These are phyloP conservation scores for Stagonosporopsis chrysanthemi DNA, from an alignment of 2,329 filamentous ascomycete genomes.

Conservation along the genomic window DNA sequence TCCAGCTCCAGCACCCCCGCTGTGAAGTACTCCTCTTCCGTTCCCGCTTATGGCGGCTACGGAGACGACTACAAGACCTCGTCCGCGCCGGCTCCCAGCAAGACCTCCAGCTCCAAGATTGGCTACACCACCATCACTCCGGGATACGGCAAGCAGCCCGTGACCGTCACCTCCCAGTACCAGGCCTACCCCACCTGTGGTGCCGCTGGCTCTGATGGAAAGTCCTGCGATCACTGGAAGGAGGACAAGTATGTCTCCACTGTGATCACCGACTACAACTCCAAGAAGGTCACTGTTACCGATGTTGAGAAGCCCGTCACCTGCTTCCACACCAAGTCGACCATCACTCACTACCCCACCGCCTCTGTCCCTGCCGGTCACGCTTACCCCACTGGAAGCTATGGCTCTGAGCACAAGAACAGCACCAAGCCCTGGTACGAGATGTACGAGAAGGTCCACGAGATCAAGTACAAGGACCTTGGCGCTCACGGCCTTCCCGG, in stretches of 20 bases:
- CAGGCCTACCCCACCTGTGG: slow-evolving; percentile 43
- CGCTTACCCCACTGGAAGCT: slow-evolving; percentile 15
- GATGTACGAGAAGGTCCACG: slow-evolving; percentile 41
- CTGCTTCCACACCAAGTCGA: slow-evolving; percentile 40
- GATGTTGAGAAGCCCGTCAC: slow-evolving; percentile 36
- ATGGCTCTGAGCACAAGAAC: slow-evolving; percentile 20
- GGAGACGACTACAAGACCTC: slow-evolving; percentile 12
- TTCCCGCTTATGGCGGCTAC: slow-evolving; percentile 15
- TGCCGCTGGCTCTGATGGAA: slow-evolving; percentile 13
- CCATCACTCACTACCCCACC: slow-evolving; percentile 32
- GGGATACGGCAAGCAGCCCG: slow-evolving; percentile 34
- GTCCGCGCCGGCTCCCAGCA: slow-evolving; percentile 18
- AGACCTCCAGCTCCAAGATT: slow-evolving; percentile 18
- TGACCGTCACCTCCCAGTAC: slow-evolving; percentile 44
- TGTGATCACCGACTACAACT: slow-evolving; percentile 36
- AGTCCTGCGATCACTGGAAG: slow-evolving; percentile 30
- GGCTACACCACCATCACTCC: slow-evolving; percentile 42
- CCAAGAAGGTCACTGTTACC: slow-evolving; percentile 37
- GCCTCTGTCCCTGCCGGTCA: slow-evolving; percentile 20
- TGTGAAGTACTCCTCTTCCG: slow-evolving; percentile 7
- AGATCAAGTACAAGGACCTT: slow-evolving; percentile 38
- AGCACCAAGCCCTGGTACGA: slow-evolving; percentile 37
- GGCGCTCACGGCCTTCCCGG: slow-evolving; percentile 39
- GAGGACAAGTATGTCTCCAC: slow-evolving; percentile 40
- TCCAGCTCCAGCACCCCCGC: slow-evolving; percentile 18